Evolutionary conservation across 371 early-diverging fungal genomes (phyloP).

Genomic region (Mortierella sp.): DNA sequence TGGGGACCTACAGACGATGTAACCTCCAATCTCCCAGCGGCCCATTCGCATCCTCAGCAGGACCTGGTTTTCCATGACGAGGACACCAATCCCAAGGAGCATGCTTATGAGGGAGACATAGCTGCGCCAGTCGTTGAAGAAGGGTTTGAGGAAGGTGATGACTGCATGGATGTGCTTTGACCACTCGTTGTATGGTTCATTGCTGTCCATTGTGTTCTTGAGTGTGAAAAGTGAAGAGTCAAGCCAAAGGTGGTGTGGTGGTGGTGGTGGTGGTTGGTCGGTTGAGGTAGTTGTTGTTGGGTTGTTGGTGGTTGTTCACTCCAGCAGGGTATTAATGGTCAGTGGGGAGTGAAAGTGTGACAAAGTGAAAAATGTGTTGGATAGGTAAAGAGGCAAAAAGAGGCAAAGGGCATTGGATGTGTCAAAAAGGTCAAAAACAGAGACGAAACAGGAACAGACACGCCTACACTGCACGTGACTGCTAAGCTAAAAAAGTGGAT

Average conservation of each 20-base stretch:
- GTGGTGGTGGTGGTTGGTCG: not conserved
- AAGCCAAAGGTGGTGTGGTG: not conserved
- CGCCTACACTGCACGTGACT: not conserved
- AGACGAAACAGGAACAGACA: constrained; percentile 3
- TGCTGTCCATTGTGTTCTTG: constrained; percentile 23
- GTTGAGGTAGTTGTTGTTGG: not conserved
- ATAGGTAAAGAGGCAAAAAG: not conserved
- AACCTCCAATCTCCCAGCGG: constrained; percentile 45
- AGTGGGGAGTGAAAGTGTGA: not conserved
- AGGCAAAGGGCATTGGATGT: not conserved
- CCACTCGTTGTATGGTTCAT: constrained; percentile 44
- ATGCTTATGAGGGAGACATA: constrained; percentile 41
- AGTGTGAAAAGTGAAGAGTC: not conserved
- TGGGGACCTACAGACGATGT: constrained; percentile 32
- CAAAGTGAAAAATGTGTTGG: not conserved
- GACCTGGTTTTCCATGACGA: constrained; percentile 52
- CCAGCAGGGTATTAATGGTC: not conserved
- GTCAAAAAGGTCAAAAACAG: not conserved
- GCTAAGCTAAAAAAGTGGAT: not conserved
- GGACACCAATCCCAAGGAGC: constrained; percentile 45
- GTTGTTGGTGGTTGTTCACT: not conserved
- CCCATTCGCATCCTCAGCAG: constrained; percentile 53
- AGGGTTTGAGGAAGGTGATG: constrained; percentile 53
- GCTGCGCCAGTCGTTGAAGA: constrained; percentile 53
- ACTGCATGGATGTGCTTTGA: constrained; percentile 45